Evolutionary conservation across 2,329 filamentous ascomycete species (phyloP).

Genomic region (Domatiomyces globalis): DNA sequence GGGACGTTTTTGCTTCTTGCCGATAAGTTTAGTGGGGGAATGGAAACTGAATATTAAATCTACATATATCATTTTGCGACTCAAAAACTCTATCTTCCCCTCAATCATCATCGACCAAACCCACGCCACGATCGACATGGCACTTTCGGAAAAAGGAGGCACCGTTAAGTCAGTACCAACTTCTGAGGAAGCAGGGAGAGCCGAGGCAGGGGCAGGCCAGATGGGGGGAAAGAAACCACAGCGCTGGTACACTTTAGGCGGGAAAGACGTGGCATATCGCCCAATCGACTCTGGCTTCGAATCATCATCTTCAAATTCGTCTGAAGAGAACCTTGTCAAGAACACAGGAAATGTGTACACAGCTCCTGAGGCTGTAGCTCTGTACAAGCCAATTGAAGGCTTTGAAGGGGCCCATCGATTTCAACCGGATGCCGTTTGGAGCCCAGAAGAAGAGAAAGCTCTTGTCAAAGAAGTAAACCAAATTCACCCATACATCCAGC

Average conservation of each 20-base stretch:
- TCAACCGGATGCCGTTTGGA: constrained; percentile 23
- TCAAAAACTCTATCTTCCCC: neutral
- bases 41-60: neutral
- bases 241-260: constrained; percentile 11
- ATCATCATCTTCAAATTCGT: constrained; percentile 7
- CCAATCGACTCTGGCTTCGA: constrained; percentile 9
- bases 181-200: neutral
- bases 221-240: neutral
- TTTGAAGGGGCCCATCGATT: constrained; percentile 33
- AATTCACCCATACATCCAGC: neutral
- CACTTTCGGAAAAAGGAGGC: neutral
- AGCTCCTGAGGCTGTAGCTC: constrained; percentile 10
- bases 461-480: constrained; percentile 12
- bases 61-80: neutral
- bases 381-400: constrained; percentile 12
- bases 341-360: constrained; percentile 12
- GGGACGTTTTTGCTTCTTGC: neutral
- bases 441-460: constrained; percentile 16
- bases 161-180: neutral
- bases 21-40: neutral
- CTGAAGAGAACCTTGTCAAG: constrained; percentile 8
- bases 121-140: neutral
- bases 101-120: neutral
- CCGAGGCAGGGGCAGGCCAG: neutral
- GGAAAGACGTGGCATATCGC: constrained; percentile 11